These are phyloP conservation scores for Paramecium sonneborni DNA, from an alignment of 73 alveolate species.

Conservation along the genomic window DNA sequence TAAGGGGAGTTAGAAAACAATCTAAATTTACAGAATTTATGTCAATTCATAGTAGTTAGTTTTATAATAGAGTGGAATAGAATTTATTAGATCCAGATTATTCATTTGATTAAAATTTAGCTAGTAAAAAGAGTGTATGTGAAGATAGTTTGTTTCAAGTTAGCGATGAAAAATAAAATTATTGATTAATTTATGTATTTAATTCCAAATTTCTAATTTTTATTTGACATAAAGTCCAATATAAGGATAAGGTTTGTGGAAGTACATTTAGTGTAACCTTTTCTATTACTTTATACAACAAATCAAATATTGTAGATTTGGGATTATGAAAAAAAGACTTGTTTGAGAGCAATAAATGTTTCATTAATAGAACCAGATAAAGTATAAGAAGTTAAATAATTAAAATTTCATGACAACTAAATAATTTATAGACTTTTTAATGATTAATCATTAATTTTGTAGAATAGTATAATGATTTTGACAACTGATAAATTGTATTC, in stretches of 20 bases:
- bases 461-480: conserved; percentile 2
- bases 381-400: conserved; percentile 26
- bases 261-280: conserved; percentile 29
- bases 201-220: neutral
- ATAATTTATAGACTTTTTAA: conserved; percentile 42
- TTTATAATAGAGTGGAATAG: neutral
- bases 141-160: neutral
- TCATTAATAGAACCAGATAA: conserved; percentile 32
- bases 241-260: conserved; percentile 1
- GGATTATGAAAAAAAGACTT: conserved; percentile 44
- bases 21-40: neutral
- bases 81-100: neutral
- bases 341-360: conserved; percentile 38
- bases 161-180: neutral
- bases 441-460: conserved; percentile 3
- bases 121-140: neutral
- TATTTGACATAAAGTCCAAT: conserved; percentile 19
- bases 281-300: conserved; percentile 25
- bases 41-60: conserved; percentile 5
- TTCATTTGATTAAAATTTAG: neutral
- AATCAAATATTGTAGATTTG: conserved; percentile 58
- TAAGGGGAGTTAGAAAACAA: neutral
- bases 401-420: conserved; percentile 49
- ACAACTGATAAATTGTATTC: conserved; percentile 56
- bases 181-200: neutral